phyloP scores from a whole-genome alignment of 202 grass and related monocot genomes.

The Musa balbisiana region DNA sequence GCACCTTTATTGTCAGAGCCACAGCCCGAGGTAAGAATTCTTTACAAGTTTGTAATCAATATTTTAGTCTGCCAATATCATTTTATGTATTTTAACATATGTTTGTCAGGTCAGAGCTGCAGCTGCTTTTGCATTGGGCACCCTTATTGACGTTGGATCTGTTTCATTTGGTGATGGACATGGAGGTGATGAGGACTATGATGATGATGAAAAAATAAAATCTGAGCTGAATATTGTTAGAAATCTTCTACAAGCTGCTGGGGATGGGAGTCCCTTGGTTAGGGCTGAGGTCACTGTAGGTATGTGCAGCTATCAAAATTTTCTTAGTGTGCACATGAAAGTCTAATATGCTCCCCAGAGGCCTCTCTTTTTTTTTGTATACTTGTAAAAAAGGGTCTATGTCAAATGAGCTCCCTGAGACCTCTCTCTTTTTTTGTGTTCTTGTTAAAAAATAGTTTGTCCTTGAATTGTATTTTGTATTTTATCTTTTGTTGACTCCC shows the following conservation, averaged over 20 bases:
- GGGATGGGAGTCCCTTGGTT: constrained; percentile 90
- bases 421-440: too few relatives aligned
- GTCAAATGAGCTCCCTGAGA: too few relatives aligned
- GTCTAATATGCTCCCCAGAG: not conserved
- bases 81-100: constrained; percentile 10
- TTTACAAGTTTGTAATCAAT: constrained; percentile 17
- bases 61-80: constrained; percentile 14
- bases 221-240: constrained; percentile 70
- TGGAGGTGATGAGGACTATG: constrained; percentile 61
- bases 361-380: not conserved
- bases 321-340: not conserved
- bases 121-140: constrained; percentile 93
- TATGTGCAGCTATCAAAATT: constrained; percentile 21
- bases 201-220: constrained; percentile 82
- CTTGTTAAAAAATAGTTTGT: too few relatives aligned
- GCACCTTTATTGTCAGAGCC: constrained; percentile 52
- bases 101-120: constrained; percentile 83
- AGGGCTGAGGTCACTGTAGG: constrained; percentile 83
- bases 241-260: constrained; percentile 65
- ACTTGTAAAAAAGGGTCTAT: too few relatives aligned
- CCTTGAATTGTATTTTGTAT: too few relatives aligned
- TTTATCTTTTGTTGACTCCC: too few relatives aligned
- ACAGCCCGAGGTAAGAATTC: constrained; percentile 71
- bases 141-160: constrained; percentile 65
- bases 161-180: constrained; percentile 35